Conservation (phyloP, 176 grass and related monocot genomes). For the Phoenix roebelenii region DNA sequence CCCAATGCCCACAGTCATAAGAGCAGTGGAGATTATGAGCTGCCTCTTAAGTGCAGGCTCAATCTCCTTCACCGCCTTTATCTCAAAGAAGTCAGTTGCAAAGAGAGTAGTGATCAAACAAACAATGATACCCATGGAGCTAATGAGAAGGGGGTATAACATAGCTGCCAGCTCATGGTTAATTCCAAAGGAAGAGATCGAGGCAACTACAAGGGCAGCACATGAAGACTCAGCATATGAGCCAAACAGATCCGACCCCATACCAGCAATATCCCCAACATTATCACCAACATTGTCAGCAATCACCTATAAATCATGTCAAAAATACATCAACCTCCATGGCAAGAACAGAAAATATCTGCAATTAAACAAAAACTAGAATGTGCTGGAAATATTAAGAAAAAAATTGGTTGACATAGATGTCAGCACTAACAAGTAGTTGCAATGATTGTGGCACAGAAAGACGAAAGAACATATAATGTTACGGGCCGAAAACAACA, state of each 20-base stretch:
- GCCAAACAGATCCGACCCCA: conserved; percentile 56
- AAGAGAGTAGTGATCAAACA: conserved; percentile 20
- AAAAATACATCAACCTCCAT: too few species aligned
- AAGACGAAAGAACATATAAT: too few species aligned
- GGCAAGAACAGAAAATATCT: too few species aligned
- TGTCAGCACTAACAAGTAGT: too few species aligned
- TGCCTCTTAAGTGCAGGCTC: conserved; percentile 19
- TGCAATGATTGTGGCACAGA: too few species aligned
- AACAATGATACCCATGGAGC: conserved; percentile 19
- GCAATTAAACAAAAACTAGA: too few species aligned
- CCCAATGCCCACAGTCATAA: conserved; percentile 19
- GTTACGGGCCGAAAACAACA: too few species aligned
- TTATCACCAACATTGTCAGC: conserved; percentile 63
- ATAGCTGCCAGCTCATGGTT: conserved; percentile 11
- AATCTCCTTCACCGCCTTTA: conserved; percentile 11
- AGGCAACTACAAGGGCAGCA: conserved; percentile 11
- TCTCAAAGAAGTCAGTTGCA: conserved; percentile 23
- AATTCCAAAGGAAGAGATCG: conserved; percentile 21
- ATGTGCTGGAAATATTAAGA: too few species aligned
- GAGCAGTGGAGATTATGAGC: conserved; percentile 12
- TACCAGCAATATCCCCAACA: conserved; percentile 61
- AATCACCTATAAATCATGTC: conserved; percentile 32
- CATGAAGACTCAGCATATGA: conserved; percentile 22
- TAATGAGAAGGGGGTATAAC: conserved; percentile 18
- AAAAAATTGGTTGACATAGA: too few species aligned